Base-by-base conservation (phyloP, 768 basidiomycete genomes). In the Lactifluus echinatus region DNA sequence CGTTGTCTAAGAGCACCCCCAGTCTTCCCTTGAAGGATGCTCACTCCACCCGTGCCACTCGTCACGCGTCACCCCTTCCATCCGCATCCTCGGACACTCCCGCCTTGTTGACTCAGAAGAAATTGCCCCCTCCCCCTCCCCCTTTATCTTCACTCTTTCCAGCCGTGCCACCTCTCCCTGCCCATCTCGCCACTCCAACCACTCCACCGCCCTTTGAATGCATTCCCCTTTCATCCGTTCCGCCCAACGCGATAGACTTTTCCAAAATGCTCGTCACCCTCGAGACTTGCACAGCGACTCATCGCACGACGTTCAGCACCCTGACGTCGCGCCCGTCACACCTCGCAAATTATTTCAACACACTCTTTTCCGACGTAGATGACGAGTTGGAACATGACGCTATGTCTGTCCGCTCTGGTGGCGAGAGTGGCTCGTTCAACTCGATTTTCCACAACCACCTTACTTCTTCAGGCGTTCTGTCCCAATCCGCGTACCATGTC, bases 201-300 rank as follows among this genome's bases (percentile, higher is more conserved):
- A 79, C 65, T 3, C 76, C 72, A 42, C 77, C 81, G 2, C 77
- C 81, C 0, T 91, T 91, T 70, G 75, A 76, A 11, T 76, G 85
- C 2, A 77, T 90, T 51, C 76, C 90, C 5, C 67, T 92, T 29
- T 84, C 85, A 0, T 70, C 80, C 21, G 50, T 55, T 12, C 68
- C 69, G 8, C 64, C 69, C 7, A 69, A 76, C 1, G 83, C 84
- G 10, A 65, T 80, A 11, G 82, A 89, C 63, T 77, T 78, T 10
- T 76, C 79, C 10, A 82, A 81, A 63, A 71, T 83, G 33, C 80
- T 91, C 49, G 76, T 92, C 48, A 81, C 82, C 2, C 63, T 92
- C 45, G 89, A 92, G 70, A 89, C 89, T 15, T 82, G 80, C 62
- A 87, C 87, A 0, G 65, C 73, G 29, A 81, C 82, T 0, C 77